Percentiles rank a stretch among this genome's conserved stretches.
These are phyloP conservation scores for Leccinellum albellum DNA, from an alignment of 768 basidiomycete species.

Conservation along the genomic window DNA sequence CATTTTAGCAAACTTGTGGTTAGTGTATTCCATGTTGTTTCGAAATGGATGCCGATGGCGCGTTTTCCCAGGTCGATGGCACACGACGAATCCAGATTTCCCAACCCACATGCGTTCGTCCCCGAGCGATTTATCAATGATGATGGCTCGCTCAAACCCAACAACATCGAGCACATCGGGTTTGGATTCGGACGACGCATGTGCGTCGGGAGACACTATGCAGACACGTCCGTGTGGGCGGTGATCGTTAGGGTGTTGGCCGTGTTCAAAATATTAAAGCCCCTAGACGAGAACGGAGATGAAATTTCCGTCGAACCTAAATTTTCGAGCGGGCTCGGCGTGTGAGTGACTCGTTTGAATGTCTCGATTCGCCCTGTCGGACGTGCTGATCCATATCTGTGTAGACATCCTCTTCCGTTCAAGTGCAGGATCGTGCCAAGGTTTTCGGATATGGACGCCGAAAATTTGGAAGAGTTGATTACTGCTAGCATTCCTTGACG, in stretches of 20 bases:
- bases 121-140: background rate
- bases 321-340: background rate
- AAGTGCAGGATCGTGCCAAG: slow-evolving; percentile 1
- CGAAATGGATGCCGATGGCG: too few species aligned
- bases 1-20: background rate
- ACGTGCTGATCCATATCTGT: too few species aligned
- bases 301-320: background rate
- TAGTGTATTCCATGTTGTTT: background rate
- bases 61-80: background rate
- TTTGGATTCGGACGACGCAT: background rate
- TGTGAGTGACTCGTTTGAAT: background rate
- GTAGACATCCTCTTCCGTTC: slow-evolving; percentile 1
- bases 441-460: background rate
- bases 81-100: background rate
- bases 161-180: background rate
- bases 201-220: background rate
- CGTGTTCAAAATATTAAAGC: background rate
- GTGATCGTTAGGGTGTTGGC: background rate
- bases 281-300: background rate
- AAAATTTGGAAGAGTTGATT: background rate
- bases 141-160: background rate
- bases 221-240: background rate
- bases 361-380: too few species aligned
- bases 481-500: background rate
- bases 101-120: background rate